Evolutionary conservation across 2,329 filamentous ascomycete species (phyloP), one percentile per base, ranked within the genome.

Genomic region (Xylariales sp.): DNA sequence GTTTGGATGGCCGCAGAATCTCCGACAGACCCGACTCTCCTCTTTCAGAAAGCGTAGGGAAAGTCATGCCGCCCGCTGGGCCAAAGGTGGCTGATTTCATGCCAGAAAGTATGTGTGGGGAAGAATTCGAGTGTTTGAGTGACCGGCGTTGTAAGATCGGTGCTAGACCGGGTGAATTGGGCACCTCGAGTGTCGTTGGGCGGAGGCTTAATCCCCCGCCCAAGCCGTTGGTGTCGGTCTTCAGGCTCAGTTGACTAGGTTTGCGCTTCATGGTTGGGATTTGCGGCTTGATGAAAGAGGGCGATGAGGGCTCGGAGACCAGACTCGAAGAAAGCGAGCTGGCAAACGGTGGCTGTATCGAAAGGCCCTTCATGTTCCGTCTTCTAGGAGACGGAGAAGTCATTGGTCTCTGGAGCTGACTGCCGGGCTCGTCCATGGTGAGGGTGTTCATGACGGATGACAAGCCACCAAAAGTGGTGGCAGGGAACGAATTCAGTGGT

Each of bases 321-420:
- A 78, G 63, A 8, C 70, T 63, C 51, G 74, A 59, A 54, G 73
- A 65, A 7, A 71, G 63, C 27, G 66, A 64, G 35, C 63, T 57
- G 9, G 63, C 64, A 35, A 74, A 69, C 0, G 70, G 83, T 40
- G 74, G 80, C 54, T 90, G 86, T 33, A 93, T 86, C 2, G 85
- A 89, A 4, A 93, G 72, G 28, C 86, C 86, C 64, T 93, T 93
- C 65, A 89, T 83, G 57, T 93, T 93, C 44, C 86, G 82, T 55
- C 85, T 83, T 53, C 84, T 75, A 1, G 82, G 82, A 3, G 80
- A 80, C 6, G 83, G 81, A 16, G 80, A 84, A 15, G 80, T 83
- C 75, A 81, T 80, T 12, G 80, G 80, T 25, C 80, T 69, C 47
- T 70, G 70, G 20, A 69, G 57, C n/a, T 58, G 59, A 28, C 53